Evolutionary conservation across 371 early-diverging fungal genomes (phyloP), one percentile per base, ranked within the genome.

Genomic region (Saksenaea oblongispora): DNA sequence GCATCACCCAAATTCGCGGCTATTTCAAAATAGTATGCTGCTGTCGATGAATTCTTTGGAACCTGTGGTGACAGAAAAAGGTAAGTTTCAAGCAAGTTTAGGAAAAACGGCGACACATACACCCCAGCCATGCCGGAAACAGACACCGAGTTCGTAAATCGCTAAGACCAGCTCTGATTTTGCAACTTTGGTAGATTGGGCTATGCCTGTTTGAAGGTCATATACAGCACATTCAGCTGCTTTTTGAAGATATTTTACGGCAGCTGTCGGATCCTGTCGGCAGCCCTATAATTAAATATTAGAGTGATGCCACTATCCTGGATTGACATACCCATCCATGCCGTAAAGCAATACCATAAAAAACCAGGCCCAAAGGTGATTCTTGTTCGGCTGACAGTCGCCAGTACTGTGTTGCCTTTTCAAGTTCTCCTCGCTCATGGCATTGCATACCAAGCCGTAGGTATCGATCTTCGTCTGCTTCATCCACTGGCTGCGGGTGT

Each of bases 101-200:
- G 31, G 31, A 31, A 31, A 31, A 31, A 2, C 31, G 31, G 31
- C 31, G 5, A 9, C 22, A 36, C 65, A 67, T 18, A 90, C 94
- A 37, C 97, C 96, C 97, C 97, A 97, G 10, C 97, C 97, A 72
- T 95, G 93, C 31, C 89, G 84, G 74, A 91, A 96, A 64, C 74
- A 70, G 14, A 91, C 80, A 8, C 91, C 94, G 3, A 97, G 81
- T 74, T 95, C 96, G 72, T 91, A 92, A 54, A 96, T 89, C 3
- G 95, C 95, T 64, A 94, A 75, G 1, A 89, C 87, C 56, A 93
- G 57, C 61, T 82, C 83, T 17, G 78, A 76, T 65, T 80, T 83
- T 28, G 79, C 72, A 8, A 72, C 76, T 11, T 59, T 58, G 4
- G 59, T 58, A n/a, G 71, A 71, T 17, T 65, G 64, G 7, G 65